Conservation (phyloP, 192 early-diverging fungal species). For the Backusella sp. region DNA sequence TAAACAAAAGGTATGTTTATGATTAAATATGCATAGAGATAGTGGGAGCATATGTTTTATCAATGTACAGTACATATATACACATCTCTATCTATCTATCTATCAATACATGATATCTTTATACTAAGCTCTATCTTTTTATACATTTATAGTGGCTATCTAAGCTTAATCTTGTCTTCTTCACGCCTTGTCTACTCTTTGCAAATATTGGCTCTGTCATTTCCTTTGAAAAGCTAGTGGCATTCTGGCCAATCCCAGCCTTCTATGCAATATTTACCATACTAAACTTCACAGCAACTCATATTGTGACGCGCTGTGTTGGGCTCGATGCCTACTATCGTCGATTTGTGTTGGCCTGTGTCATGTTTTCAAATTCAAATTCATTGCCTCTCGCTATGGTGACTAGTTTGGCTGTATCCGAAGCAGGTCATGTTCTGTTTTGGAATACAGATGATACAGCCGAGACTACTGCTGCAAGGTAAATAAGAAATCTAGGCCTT, state of each 20-base stretch:
- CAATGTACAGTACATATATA: neutral
- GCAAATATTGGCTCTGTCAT: slow-evolving; percentile 73
- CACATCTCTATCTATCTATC: neutral
- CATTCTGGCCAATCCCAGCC: slow-evolving; percentile 71
- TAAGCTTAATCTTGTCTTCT: slow-evolving; percentile 65
- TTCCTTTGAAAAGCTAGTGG: slow-evolving; percentile 58
- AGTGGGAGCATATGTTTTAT: neutral
- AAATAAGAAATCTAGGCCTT: neutral
- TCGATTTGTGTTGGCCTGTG: slow-evolving; percentile 63
- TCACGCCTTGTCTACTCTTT: slow-evolving; percentile 75
- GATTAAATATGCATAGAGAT: neutral
- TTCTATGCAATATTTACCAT: slow-evolving; percentile 42
- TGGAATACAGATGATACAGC: slow-evolving; percentile 44
- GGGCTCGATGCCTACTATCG: slow-evolving; percentile 52
- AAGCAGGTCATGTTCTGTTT: slow-evolving; percentile 44
- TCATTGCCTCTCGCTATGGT: slow-evolving; percentile 70
- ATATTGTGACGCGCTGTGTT: slow-evolving; percentile 37
- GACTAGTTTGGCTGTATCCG: slow-evolving; percentile 53
- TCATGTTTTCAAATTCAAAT: slow-evolving; percentile 74
- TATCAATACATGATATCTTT: neutral
- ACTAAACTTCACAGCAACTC: slow-evolving; percentile 36
- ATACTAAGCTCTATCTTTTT: neutral
- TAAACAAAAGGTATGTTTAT: slow-evolving; percentile 35
- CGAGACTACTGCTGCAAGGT: slow-evolving; percentile 50
- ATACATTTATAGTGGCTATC: slow-evolving; percentile 44